A percentile compares a stretch with the other conserved stretches of the same genome.
phyloP scores from a whole-genome alignment of 805 yeast species.

The Saturnispora dispora region DNA sequence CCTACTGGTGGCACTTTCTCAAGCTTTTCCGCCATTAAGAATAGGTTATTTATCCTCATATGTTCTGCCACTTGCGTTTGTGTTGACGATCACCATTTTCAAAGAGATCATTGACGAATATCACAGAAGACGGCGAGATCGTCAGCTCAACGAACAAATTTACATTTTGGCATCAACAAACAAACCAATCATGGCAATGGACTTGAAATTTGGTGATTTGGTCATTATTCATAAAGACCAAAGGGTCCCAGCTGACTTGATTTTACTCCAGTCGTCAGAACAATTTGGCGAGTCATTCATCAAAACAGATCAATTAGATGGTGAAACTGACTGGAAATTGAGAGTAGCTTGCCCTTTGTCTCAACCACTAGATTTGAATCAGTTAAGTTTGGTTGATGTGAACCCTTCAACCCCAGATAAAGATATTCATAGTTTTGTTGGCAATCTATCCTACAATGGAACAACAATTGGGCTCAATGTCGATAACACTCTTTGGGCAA shows the following conservation, averaged over 20 bases:
- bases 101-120: slow-evolving; percentile 95
- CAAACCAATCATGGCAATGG: slow-evolving; percentile 43
- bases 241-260: slow-evolving; percentile 90
- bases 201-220: slow-evolving; percentile 78
- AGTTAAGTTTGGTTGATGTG: slow-evolving; percentile 46
- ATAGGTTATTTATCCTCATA: slow-evolving; percentile 92
- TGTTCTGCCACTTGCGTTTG: slow-evolving; percentile 90
- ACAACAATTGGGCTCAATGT: slow-evolving; percentile 59
- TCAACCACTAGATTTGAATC: slow-evolving; percentile 44
- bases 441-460: slow-evolving; percentile 55
- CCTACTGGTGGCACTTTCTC: slow-evolving; percentile 87
- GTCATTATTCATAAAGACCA: slow-evolving; percentile 70
- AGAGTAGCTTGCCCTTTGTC: slow-evolving; percentile 70
- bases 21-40: slow-evolving; percentile 77
- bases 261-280: slow-evolving; percentile 76
- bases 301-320: slow-evolving; percentile 95
- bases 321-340: slow-evolving; percentile 98
- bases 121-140: slow-evolving; percentile 80
- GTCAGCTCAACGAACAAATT: slow-evolving; percentile 75
- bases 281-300: slow-evolving; percentile 80
- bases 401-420: slow-evolving; percentile 76
- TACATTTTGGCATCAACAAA: slow-evolving; percentile 56
- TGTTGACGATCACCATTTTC: slow-evolving; percentile 82
- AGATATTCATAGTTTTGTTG: slow-evolving; percentile 72
- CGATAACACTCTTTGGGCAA: slow-evolving; percentile 97